These are phyloP conservation scores for Podila clonocystis DNA, from an alignment of 192 early-diverging fungal genomes.

Conservation along the genomic window DNA sequence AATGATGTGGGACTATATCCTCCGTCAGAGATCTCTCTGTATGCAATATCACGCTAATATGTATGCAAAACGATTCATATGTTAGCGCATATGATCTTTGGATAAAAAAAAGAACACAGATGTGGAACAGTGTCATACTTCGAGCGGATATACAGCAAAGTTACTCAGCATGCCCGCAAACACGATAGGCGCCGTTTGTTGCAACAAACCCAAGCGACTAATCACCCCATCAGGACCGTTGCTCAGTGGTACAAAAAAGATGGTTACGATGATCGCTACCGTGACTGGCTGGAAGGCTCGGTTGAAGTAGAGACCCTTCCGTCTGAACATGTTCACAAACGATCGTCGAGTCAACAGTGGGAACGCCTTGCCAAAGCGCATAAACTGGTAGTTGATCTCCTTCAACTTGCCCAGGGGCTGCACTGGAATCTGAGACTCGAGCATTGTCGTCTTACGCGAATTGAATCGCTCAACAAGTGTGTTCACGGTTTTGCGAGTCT, in stretches of 20 bases:
- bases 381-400: conserved; percentile 41
- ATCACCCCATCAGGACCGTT: conserved; percentile 22
- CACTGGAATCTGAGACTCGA: conserved; percentile 18
- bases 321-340: conserved; percentile 43
- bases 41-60: conserved; percentile 40
- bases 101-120: background rate
- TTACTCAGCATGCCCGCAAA: conserved; percentile 50
- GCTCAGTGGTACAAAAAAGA: conserved; percentile 34
- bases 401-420: conserved; percentile 13
- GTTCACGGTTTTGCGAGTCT: conserved; percentile 23
- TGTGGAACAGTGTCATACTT: conserved; percentile 11
- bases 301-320: conserved; percentile 46
- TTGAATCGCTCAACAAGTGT: conserved; percentile 30
- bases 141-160: conserved; percentile 44
- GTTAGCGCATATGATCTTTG: background rate
- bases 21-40: conserved; percentile 47
- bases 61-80: background rate
- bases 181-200: conserved; percentile 41
- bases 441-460: conserved; percentile 24
- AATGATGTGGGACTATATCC: conserved; percentile 44
- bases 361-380: conserved; percentile 30
- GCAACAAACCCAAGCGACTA: conserved; percentile 43
- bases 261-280: conserved; percentile 36
- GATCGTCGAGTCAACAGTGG: conserved; percentile 34
- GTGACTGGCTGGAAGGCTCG: conserved; percentile 25